These are phyloP conservation scores for Kazachstania bromeliacearum DNA, from an alignment of 805 yeast species.

Conservation along the genomic window DNA sequence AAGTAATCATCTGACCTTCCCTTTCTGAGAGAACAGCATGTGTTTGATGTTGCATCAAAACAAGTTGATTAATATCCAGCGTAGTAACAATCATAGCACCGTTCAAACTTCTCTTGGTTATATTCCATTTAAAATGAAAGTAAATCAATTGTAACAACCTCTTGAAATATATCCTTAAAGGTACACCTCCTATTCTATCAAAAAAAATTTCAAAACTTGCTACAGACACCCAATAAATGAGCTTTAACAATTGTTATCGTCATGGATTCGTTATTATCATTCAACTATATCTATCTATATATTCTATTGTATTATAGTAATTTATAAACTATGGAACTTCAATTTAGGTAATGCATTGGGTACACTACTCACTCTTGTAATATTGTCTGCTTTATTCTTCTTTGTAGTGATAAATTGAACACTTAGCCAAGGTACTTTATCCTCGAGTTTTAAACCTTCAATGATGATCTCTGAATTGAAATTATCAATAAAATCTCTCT, in stretches of 20 bases:
- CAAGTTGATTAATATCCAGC: slow-evolving; percentile 11
- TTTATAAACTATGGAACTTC: slow-evolving; percentile 19
- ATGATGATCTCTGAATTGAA: slow-evolving; percentile 57
- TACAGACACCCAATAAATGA: no score
- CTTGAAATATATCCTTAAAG: no score
- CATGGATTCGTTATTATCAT: no score
- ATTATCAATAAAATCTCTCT: slow-evolving; percentile 72
- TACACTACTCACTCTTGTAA: slow-evolving; percentile 8
- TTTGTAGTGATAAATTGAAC: slow-evolving; percentile 12
- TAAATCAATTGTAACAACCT: no score
- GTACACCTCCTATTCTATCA: no score
- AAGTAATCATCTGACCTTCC: slow-evolving; percentile 19
- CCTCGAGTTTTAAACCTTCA: slow-evolving; percentile 28
- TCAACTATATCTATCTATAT: no score
- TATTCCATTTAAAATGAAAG: no score
- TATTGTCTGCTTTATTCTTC: slow-evolving; percentile 1
- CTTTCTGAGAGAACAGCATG: slow-evolving; percentile 19
- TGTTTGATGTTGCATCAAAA: slow-evolving; percentile 15
- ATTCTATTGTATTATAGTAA: no score
- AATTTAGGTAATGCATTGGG: slow-evolving; percentile 19
- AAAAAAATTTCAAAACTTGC: no score
- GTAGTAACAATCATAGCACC: slow-evolving; percentile 1
- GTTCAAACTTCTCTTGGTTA: no score
- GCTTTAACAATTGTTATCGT: no score
- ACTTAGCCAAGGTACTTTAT: slow-evolving; percentile 30